Evolutionary conservation across 352 stramenopile genomes (phyloP).

Genomic region (Phytophthora pseudosyringae): DNA sequence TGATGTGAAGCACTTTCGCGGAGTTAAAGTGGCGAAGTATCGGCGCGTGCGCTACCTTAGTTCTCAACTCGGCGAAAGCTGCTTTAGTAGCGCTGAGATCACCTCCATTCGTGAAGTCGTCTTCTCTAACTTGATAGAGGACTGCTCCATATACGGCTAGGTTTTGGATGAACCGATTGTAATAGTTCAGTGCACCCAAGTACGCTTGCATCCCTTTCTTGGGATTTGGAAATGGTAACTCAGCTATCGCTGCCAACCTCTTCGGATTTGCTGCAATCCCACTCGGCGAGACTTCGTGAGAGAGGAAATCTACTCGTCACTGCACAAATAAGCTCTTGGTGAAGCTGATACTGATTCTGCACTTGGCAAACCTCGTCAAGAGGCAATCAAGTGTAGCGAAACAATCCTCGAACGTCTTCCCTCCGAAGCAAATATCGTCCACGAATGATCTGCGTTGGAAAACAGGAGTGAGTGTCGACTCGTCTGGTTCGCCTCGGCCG

Average conservation of each 20-base stretch:
- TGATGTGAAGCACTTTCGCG: not conserved
- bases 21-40: not conserved
- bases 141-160: not conserved
- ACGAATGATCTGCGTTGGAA: constrained; percentile 2
- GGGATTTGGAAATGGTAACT: not conserved
- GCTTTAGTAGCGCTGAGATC: not conserved
- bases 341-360: constrained; percentile 2
- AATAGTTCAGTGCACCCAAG: constrained; percentile 2
- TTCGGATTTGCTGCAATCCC: not conserved
- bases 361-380: constrained; percentile 1
- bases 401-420: not conserved
- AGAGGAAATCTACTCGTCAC: not conserved
- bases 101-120: not conserved
- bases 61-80: not conserved
- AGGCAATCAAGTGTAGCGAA: not conserved
- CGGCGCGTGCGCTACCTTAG: not conserved
- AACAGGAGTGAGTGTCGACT: not conserved
- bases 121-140: not conserved
- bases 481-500: not conserved
- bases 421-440: constrained; percentile 6
- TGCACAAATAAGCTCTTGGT: constrained; percentile 7
- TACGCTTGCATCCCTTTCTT: constrained; percentile 8
- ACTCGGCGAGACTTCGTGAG: not conserved
- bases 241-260: not conserved
- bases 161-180: not conserved